phyloP scores from a whole-genome alignment of 257 asterid genomes.

The Solanum arcanum region DNA sequence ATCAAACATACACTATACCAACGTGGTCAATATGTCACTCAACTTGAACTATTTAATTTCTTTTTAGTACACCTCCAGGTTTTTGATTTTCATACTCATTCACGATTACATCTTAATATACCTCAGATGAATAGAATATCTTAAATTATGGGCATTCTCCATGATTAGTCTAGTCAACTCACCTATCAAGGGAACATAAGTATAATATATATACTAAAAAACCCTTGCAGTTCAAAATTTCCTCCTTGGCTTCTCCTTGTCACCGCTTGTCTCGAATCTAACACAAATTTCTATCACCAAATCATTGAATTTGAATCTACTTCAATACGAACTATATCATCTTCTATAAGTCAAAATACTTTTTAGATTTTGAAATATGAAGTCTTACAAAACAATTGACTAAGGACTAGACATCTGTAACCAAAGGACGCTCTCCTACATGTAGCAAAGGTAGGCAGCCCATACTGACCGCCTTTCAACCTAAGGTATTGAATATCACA shows the following conservation, averaged over 20 bases:
- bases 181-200: neutral
- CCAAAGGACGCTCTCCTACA: neutral
- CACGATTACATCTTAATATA: no score
- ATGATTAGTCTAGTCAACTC: neutral
- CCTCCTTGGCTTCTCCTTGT: neutral
- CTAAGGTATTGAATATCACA: neutral
- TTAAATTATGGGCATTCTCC: neutral
- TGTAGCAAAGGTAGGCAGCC: neutral
- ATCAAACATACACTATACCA: no score
- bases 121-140: neutral
- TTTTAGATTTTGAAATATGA: neutral
- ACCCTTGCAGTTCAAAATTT: neutral
- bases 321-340: neutral
- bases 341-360: neutral
- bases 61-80: neutral
- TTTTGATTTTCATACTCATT: neutral
- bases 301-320: neutral
- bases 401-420: neutral
- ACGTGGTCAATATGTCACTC: neutral
- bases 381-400: neutral
- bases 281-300: neutral
- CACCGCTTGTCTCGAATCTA: neutral
- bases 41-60: no score
- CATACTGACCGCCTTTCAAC: neutral
- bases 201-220: neutral